Conservation (phyloP, 2,329 filamentous ascomycete genomes). For the Chrysosporium queenslandicum region DNA sequence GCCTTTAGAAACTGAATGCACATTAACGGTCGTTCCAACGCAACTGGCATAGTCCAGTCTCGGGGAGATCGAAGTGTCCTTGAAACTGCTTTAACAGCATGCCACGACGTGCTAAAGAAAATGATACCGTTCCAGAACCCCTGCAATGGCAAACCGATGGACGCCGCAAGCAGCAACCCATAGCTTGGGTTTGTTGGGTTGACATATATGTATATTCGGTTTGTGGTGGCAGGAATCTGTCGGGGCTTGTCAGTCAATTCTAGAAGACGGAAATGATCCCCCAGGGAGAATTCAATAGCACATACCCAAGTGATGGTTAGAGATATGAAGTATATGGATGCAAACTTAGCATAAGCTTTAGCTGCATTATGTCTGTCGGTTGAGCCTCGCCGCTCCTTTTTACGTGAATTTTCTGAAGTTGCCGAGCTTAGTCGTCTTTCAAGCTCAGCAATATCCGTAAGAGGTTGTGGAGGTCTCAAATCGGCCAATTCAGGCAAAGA, state of each 20-base stretch:
- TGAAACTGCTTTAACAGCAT: background rate
- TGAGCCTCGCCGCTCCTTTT: slow-evolving; percentile 5
- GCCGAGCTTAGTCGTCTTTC: background rate
- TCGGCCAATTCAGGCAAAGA: background rate
- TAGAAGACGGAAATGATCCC: background rate
- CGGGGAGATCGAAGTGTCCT: background rate
- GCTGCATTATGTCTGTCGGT: slow-evolving; percentile 30
- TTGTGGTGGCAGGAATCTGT: slow-evolving; percentile 59
- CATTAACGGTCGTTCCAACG: background rate
- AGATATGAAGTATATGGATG: slow-evolving; percentile 34
- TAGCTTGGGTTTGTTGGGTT: slow-evolving; percentile 46
- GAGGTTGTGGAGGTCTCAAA: background rate
- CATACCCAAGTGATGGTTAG: slow-evolving; percentile 36
- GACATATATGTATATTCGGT: slow-evolving; percentile 61
- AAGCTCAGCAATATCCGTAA: background rate
- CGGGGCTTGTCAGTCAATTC: background rate
- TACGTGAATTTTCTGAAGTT: background rate
- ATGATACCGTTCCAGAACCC: slow-evolving; percentile 78
- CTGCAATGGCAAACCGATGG: slow-evolving; percentile 67
- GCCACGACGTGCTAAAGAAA: slow-evolving; percentile 57
- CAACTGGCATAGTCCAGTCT: background rate
- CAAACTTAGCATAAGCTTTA: slow-evolving; percentile 33
- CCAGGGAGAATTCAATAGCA: background rate
- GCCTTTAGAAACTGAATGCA: background rate
- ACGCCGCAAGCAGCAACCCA: slow-evolving; percentile 57